These are phyloP conservation scores for Saccharomyces mikatae DNA, from an alignment of 805 yeast genomes.

Conservation along the genomic window DNA sequence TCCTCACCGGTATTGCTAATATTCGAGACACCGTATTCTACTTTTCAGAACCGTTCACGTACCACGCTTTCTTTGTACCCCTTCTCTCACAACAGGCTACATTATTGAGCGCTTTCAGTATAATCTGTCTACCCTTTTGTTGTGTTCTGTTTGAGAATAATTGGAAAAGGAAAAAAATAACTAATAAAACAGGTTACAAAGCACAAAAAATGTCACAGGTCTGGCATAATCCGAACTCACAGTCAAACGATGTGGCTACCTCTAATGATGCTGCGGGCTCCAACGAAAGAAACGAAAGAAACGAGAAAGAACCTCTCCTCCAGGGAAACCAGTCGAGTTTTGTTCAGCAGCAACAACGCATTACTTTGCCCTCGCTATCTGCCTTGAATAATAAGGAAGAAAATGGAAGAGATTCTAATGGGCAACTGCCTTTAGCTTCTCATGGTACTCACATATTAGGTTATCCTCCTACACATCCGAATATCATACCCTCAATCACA, in stretches of 20 bases:
- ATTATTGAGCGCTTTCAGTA: not conserved
- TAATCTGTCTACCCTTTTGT: not conserved
- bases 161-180: not conserved
- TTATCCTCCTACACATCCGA: not conserved
- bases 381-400: not conserved
- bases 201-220: not conserved
- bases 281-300: not conserved
- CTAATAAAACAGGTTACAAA: not conserved
- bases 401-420: slow-evolving; percentile 4
- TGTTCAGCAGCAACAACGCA: not conserved
- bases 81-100: not conserved
- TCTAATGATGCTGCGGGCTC: not conserved
- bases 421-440: slow-evolving; percentile 3
- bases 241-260: not conserved
- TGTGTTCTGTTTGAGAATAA: not conserved
- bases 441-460: not conserved
- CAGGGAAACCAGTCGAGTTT: not conserved
- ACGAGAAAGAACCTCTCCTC: not conserved
- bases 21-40: not conserved
- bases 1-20: not conserved
- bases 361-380: slow-evolving; percentile 6
- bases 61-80: not conserved
- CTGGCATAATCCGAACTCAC: not conserved
- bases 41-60: not conserved
- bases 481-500: not conserved